Evolutionary conservation across 352 stramenopile species (phyloP).

Genomic region (Phytophthora cryptogea): DNA sequence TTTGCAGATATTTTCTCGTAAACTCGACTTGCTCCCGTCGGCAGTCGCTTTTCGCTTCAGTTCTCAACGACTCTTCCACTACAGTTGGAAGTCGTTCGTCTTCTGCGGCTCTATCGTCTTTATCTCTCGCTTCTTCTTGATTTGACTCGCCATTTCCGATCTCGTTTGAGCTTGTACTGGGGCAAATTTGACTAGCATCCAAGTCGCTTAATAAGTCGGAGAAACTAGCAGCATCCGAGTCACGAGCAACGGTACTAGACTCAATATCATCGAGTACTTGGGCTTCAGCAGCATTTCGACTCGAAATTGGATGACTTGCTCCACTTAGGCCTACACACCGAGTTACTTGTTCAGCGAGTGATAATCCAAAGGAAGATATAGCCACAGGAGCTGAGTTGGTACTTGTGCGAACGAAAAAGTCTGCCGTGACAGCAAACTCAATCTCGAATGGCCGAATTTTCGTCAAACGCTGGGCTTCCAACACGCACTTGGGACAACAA

Average conservation of each 20-base stretch:
- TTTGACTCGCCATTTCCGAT: not conserved
- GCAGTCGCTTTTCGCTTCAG: not conserved
- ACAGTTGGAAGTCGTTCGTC: constrained; percentile 2
- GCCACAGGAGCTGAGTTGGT: not conserved
- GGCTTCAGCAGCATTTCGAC: not conserved
- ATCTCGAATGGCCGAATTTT: constrained; percentile 27
- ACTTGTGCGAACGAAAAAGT: constrained; percentile 6
- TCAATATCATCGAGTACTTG: too few species aligned
- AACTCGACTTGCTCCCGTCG: constrained; percentile 11
- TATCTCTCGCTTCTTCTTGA: not conserved
- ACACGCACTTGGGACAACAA: constrained; percentile 44
- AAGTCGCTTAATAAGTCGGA: constrained; percentile 6
- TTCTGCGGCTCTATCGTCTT: not conserved
- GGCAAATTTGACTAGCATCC: not conserved
- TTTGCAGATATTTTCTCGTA: constrained; percentile 1
- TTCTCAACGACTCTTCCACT: constrained; percentile 6
- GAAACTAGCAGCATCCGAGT: not conserved
- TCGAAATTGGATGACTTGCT: not conserved
- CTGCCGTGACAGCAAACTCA: constrained; percentile 30
- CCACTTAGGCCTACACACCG: not conserved
- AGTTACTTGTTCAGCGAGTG: not conserved
- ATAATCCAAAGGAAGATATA: not conserved
- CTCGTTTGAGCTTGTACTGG: not conserved
- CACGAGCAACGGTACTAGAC: too few species aligned
- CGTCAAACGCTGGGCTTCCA: constrained; percentile 39